phyloP scores from a whole-genome alignment of 176 grass and related monocot genomes.

The Raddia guianensis region DNA sequence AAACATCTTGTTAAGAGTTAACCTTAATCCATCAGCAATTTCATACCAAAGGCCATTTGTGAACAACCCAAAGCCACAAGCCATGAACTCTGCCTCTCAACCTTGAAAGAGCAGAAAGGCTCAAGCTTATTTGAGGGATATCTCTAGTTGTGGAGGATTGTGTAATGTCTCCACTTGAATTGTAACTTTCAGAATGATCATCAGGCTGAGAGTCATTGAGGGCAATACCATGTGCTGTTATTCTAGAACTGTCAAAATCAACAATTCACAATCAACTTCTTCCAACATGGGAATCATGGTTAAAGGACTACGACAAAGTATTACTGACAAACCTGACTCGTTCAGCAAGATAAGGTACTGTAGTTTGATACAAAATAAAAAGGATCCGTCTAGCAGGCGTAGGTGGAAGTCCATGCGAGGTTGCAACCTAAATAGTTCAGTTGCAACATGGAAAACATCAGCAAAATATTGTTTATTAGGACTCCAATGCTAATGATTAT shows the following conservation, averaged over 20 bases:
- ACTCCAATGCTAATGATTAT: neutral
- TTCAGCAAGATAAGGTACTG: constrained; percentile 87
- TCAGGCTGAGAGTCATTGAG: constrained; percentile 67
- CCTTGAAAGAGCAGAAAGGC: constrained; percentile 56
- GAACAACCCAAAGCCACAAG: constrained; percentile 69
- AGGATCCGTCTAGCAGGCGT: constrained; percentile 82
- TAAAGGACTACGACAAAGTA: constrained; percentile 2
- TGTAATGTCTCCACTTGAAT: constrained; percentile 39
- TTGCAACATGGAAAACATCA: constrained; percentile 22
- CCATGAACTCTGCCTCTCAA: constrained; percentile 58
- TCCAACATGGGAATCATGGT: constrained; percentile 14
- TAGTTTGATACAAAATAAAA: constrained; percentile 94
- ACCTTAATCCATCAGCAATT: neutral
- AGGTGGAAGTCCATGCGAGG: constrained; percentile 75
- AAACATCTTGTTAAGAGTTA: constrained; percentile 1
- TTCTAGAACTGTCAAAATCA: constrained; percentile 79
- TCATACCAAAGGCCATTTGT: constrained; percentile 86
- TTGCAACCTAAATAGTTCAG: constrained; percentile 64
- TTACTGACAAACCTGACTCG: constrained; percentile 67
- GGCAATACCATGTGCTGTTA: constrained; percentile 76
- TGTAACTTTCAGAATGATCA: constrained; percentile 50
- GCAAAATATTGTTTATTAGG: constrained; percentile 10
- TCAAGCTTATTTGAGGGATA: constrained; percentile 44
- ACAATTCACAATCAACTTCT: constrained; percentile 27
- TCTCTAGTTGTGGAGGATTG: constrained; percentile 37